Evolutionary conservation across 495 filamentous ascomycete genomes (phyloP).

Genomic region (Neurospora sp.): DNA sequence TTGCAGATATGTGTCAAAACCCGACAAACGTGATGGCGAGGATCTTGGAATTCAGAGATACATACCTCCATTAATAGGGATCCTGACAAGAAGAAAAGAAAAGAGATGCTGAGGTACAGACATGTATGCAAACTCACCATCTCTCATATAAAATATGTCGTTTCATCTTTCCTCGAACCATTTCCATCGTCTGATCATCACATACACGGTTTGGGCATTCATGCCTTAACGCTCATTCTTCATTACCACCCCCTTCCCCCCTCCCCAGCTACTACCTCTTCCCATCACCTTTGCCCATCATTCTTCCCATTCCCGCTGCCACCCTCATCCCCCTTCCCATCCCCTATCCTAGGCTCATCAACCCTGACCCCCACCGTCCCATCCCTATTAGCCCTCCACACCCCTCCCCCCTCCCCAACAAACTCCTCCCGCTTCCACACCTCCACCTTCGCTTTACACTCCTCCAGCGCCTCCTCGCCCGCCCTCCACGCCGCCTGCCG

Average conservation of each 20-base stretch:
- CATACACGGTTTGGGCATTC: not conserved
- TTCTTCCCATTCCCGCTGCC: not conserved
- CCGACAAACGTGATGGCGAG: not conserved
- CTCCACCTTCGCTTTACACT: conserved; percentile 75
- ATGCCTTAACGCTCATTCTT: not conserved
- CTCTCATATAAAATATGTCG: not conserved
- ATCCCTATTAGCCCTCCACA: conserved; percentile 91
- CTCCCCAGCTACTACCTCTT: not conserved
- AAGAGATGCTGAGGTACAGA: not conserved
- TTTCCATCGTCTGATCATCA: not conserved
- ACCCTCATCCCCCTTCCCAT: not conserved
- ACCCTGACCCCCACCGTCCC: conserved; percentile 44
- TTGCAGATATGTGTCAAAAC: not conserved
- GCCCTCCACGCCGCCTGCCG: conserved; percentile 81
- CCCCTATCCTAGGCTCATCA: not conserved
- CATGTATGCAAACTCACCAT: not conserved
- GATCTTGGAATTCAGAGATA: not conserved
- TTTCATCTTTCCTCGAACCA: not conserved
- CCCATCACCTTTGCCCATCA: not conserved
- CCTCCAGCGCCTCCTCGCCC: conserved; percentile 83
- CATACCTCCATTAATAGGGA: not conserved
- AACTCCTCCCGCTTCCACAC: conserved; percentile 97
- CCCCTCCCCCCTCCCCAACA: conserved; percentile 57
- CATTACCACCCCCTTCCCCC: not conserved
- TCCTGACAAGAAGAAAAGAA: not conserved